Conservation (phyloP, 2,329 filamentous ascomycete species). For the Aspergillus pseudoglaucus region DNA sequence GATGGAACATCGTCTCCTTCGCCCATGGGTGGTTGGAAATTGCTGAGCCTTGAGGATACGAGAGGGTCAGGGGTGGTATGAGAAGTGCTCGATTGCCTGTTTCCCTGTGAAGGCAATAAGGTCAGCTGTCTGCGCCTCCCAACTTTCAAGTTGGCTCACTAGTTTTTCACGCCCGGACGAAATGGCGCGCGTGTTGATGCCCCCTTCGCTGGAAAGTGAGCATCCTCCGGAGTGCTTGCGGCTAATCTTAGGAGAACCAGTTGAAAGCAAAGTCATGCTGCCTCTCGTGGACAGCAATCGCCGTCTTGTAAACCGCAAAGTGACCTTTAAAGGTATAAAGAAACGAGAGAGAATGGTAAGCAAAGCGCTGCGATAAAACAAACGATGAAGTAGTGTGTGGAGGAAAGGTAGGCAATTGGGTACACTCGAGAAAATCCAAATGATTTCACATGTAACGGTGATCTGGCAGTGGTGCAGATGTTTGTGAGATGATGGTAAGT, state of each 20-base stretch:
- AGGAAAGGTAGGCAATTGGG: constrained; percentile 4
- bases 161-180: constrained; percentile 18
- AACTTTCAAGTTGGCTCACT: constrained; percentile 15
- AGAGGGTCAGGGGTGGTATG: constrained; percentile 24
- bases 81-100: constrained; percentile 19
- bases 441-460: constrained; percentile 18
- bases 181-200: constrained; percentile 10
- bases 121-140: not conserved
- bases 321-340: not conserved
- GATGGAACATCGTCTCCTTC: constrained; percentile 21
- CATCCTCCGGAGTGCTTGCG: constrained; percentile 17
- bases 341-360: not conserved
- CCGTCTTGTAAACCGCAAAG: not conserved
- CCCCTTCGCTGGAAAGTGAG: constrained; percentile 14
- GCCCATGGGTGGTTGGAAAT: constrained; percentile 18
- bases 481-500: constrained; percentile 16
- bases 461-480: constrained; percentile 14
- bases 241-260: constrained; percentile 17
- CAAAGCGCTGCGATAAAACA: constrained; percentile 1
- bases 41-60: constrained; percentile 30
- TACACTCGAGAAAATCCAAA: constrained; percentile 15
- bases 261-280: constrained; percentile 24
- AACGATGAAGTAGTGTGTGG: constrained; percentile 9
- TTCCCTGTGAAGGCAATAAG: constrained; percentile 10
- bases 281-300: constrained; percentile 1